Evolutionary conservation across 192 early-diverging fungal genomes (phyloP), one percentile per base, ranked within the genome.

Genomic region (Gamsiella multidivaricata): DNA sequence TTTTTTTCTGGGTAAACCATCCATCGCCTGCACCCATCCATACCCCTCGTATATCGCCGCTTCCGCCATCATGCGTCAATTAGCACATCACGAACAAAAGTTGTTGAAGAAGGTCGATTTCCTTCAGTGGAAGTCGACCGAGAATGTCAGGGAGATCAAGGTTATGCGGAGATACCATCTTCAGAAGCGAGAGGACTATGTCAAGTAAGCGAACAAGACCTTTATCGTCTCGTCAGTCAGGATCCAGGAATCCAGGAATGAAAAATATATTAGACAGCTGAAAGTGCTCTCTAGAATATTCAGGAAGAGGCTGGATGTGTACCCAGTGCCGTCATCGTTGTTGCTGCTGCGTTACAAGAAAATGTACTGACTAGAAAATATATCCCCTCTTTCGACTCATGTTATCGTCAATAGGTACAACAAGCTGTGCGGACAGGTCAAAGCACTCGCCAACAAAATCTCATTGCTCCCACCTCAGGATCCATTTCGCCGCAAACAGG

Each of bases 101-200:
- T 88, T 98, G 11, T 87, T 98, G 42, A 92, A 93, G 80, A 98
- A 97, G 86, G 95, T 98, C 52, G 93, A 98, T 81, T 97, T 98
- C 73, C 72, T 98, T 67, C 88, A 88, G 82, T 98, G 94, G 94
- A 95, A 95, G 83, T 87, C 89, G 29, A 94, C 97, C 37, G 85
- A 91, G 69, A 91, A 90, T 47, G 76, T 97, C 34, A 84, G 89
- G 51, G 95, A 97, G 78, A 91, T 93, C 56, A 86, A 91, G 69
- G 89, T 97, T 26, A 93, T 98, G 82, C 88, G 94, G 29, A 75
- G 92, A 62, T 97, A 97, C 84, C 94, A 96, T 69, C 82, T 98
- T 43, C 87, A 90, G 58, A 92, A 93, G 63, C 85, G 95, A 71
- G 95, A 97, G 65, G 95, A 98, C 62, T 95, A 95, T 69, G 80